Conservation (phyloP, 768 basidiomycete genomes). For the Piloderma croceum region DNA sequence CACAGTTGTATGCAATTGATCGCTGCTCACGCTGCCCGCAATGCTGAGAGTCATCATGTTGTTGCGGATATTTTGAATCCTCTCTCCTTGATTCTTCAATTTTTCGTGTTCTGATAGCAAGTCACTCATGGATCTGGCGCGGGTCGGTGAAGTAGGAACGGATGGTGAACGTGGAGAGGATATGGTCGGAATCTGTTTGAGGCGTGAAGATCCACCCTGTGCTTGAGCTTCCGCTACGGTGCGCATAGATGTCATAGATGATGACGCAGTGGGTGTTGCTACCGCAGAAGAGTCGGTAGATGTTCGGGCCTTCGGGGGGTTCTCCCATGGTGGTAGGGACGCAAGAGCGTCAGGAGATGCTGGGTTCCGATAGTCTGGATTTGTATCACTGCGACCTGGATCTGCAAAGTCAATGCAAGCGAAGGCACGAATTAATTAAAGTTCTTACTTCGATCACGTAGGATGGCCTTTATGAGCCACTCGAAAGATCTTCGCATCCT, state of each 20-base stretch:
- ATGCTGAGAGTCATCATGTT: slow-evolving; percentile 22
- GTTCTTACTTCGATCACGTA: slow-evolving; percentile 44
- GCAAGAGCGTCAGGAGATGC: slow-evolving; percentile 60
- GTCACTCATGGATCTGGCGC: slow-evolving; percentile 53
- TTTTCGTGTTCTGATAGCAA: slow-evolving; percentile 34
- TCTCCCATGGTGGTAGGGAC: slow-evolving; percentile 52
- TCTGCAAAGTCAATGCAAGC: slow-evolving; percentile 8
- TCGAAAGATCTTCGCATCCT: slow-evolving; percentile 74
- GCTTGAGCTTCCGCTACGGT: slow-evolving; percentile 24
- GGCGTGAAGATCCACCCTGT: too few species aligned
- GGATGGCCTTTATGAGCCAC: slow-evolving; percentile 64
- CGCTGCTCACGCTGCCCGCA: slow-evolving; percentile 16
- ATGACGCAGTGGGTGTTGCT: slow-evolving; percentile 47
- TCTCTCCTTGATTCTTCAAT: slow-evolving; percentile 20
- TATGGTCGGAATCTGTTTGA: slow-evolving; percentile 20
- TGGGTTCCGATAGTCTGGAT: slow-evolving; percentile 55
- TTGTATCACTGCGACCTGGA: slow-evolving; percentile 28
- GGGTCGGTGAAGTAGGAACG: slow-evolving; percentile 43
- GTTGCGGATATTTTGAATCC: slow-evolving; percentile 23
- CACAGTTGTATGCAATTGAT: slow-evolving; percentile 10
- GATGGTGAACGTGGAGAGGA: slow-evolving; percentile 31
- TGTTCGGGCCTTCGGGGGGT: too few species aligned
- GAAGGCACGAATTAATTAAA: slow-evolving; percentile 1
- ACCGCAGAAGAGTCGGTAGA: slow-evolving; percentile 40
- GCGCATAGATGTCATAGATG: slow-evolving; percentile 30